Evolutionary conservation across 1,284 basidiomycete genomes (phyloP).

Genomic region (Trametes polyzona): DNA sequence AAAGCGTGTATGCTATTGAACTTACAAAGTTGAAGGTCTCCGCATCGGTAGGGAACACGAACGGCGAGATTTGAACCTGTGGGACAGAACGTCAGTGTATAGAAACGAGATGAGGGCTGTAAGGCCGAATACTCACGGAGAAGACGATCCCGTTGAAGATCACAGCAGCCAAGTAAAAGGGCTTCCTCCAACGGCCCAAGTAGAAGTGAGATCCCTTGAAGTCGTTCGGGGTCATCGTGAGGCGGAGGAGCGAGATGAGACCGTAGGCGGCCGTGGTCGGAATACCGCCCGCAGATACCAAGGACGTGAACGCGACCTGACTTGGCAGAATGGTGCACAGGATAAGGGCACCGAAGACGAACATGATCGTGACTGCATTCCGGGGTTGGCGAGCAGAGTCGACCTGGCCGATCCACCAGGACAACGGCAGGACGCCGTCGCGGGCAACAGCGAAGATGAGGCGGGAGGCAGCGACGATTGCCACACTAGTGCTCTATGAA

Average conservation of each 20-base stretch:
- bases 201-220: constrained; percentile 75
- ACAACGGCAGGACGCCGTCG: constrained; percentile 84
- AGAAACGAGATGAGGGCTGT: neutral
- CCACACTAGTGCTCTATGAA: constrained; percentile 76
- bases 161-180: constrained; percentile 68
- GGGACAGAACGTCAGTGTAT: neutral
- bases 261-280: constrained; percentile 86
- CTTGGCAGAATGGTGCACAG: constrained; percentile 86
- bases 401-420: constrained; percentile 78
- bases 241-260: constrained; percentile 71
- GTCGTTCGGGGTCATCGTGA: constrained; percentile 74
- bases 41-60: constrained; percentile 77
- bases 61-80: constrained; percentile 81
- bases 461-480: constrained; percentile 83
- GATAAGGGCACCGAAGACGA: constrained; percentile 68
- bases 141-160: constrained; percentile 78
- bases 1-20: constrained; percentile 16
- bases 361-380: constrained; percentile 84
- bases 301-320: constrained; percentile 84
- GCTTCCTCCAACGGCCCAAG: constrained; percentile 65
- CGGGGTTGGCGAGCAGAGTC: constrained; percentile 71
- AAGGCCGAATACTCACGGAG: constrained; percentile 51
- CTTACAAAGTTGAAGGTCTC: constrained; percentile 81
- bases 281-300: constrained; percentile 80
- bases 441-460: constrained; percentile 87